Conservation (phyloP, 257 asterid species). For the Echites panduratus region DNA sequence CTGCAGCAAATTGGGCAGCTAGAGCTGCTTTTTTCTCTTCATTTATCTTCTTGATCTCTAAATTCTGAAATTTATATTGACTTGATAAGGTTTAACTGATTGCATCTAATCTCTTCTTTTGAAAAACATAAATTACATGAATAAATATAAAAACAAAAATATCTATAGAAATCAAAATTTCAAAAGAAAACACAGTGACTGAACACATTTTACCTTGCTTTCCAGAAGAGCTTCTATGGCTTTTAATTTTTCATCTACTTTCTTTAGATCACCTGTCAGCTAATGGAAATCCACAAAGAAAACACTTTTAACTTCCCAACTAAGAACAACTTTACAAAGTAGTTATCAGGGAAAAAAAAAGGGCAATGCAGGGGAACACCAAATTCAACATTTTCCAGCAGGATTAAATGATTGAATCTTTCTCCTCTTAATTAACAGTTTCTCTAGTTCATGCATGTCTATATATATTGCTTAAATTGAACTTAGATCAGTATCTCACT, state of each 20-base stretch:
- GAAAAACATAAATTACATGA: background rate
- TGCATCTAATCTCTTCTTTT: constrained; percentile 11
- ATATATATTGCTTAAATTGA: background rate
- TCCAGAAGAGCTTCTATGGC: constrained; percentile 61
- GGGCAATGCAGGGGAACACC: background rate
- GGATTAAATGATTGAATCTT: background rate
- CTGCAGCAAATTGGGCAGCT: constrained; percentile 94
- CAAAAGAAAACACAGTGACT: background rate
- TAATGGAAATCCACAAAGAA: constrained; percentile 26
- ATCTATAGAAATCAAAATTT: background rate
- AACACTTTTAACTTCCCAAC: constrained; percentile 3
- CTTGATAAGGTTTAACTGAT: constrained; percentile 12
- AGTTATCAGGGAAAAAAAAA: background rate
- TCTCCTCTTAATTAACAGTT: background rate
- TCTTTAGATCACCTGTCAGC: constrained; percentile 69
- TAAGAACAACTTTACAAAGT: background rate
- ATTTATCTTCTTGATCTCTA: constrained; percentile 71
- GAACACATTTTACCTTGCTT: constrained; percentile 56
- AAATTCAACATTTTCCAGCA: background rate
- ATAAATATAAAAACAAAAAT: background rate
- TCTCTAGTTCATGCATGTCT: background rate
- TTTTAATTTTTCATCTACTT: constrained; percentile 70
- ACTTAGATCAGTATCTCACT: background rate
- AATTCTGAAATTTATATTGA: constrained; percentile 53
- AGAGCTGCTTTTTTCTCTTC: constrained; percentile 82